Base-by-base conservation (phyloP, 2,329 filamentous ascomycete species). In the Tolypocladium amazonense region DNA sequence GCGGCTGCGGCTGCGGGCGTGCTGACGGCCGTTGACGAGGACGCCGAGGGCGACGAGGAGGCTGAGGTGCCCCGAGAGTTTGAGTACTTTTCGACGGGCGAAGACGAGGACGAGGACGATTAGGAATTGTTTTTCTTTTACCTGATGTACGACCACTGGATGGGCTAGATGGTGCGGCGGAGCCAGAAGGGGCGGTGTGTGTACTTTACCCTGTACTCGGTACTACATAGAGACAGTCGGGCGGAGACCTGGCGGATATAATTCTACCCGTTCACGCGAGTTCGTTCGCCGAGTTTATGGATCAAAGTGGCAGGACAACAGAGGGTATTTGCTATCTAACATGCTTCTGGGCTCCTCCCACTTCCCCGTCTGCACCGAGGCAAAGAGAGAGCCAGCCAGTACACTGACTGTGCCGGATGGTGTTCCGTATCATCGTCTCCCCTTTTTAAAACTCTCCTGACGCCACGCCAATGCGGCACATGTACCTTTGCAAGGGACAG, bases 11-110 rank as follows among this genome's bases (percentile, higher is more conserved):
- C 88, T 0, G 90, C 89, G 0, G 89, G 88, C 59, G 90, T 95
- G 2, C 77, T 96, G 66, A 96, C 89, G 4, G 88, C 92, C 7
- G 85, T 96, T 4, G 92, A 97, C 67, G 93, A 97, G 73, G 89
- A 93, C 67, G 85, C 81, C 12, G 88, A 90, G 62, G 86, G 81
- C 39, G 87, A 83, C 15, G 87, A 88, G 66, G 90, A 93, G 70
- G 90, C 90, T 2, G 76, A 81, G 43, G 72, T 84, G 8, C 90
- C 90, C 6, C 76, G 77, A 14, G 87, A 90, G 57, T 94, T 94
- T 73, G 88, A 93, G 62, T 92, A 94, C 72, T 86, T 88, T 66
- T 87, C 87, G 6, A 50, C 25, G 25, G 47, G 47, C 47, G 88
- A 90, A 58, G 81, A 79, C 2, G 41, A 45, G 20, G 85, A 84